phyloP scores from a whole-genome alignment of 352 stramenopile genomes.

The Globisporangium takayamanum region DNA sequence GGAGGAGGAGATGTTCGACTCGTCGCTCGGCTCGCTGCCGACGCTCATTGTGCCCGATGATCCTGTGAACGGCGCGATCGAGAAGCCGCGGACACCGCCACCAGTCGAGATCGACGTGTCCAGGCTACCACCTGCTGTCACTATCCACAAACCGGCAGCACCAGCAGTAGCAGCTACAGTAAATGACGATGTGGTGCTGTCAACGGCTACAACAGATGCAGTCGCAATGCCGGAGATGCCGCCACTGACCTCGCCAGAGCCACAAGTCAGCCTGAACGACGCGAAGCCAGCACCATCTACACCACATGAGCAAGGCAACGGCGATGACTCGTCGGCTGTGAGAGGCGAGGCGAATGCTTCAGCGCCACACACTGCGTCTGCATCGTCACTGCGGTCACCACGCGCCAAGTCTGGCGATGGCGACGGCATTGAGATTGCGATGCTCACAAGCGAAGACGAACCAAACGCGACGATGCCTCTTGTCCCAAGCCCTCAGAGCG shows the following conservation, averaged over 20 bases:
- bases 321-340: too few relatives aligned
- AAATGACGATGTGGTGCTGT: not conserved
- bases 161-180: not conserved
- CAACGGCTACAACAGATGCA: not conserved
- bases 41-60: constrained; percentile 71
- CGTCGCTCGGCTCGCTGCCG: constrained; percentile 34
- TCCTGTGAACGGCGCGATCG: constrained; percentile 51
- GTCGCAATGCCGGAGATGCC: not conserved
- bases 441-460: constrained; percentile 9
- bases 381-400: not conserved
- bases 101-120: constrained; percentile 21
- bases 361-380: not conserved
- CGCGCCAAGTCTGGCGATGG: not conserved
- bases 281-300: too few relatives aligned
- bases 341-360: not conserved
- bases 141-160: constrained; percentile 2
- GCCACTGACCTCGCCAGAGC: too few relatives aligned
- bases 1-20: constrained; percentile 12
- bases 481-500: not conserved
- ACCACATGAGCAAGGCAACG: too few relatives aligned
- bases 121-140: constrained; percentile 4
- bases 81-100: constrained; percentile 51
- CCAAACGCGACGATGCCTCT: not conserved
- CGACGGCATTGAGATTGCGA: constrained; percentile 10
- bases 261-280: too few relatives aligned